Base-by-base conservation (phyloP, 2,329 filamentous ascomycete genomes). In the Didymella pomorum region DNA sequence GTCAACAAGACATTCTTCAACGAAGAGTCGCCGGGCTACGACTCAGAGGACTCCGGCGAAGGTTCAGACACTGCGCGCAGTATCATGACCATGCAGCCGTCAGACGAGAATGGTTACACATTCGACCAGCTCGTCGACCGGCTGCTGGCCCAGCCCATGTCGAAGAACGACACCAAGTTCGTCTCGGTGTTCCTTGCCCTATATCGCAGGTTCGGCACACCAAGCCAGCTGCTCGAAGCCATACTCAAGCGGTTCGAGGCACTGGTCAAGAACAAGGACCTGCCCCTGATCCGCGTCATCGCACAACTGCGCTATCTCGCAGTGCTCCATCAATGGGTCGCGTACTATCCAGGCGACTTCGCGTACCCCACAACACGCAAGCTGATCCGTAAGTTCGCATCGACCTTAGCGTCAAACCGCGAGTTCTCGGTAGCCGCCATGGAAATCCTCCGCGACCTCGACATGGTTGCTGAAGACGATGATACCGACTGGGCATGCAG, bases 151-250 rank as follows among this genome's bases (percentile, higher is more conserved):
- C 86, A 91, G 61, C 91, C 91, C 33, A 89, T 94, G 80, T 93
- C 91, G 26, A 93, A 92, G 71, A 85, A 89, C n/a, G 95, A 98
- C 72, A 84, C 86, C 57, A 97, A 97, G 76, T 99, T 97, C 72
- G 86, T 87, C 1, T 87, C 93, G 43, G 88, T 96, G 18, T 98
- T 98, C 70, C 82, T 98, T 28, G 97, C 94, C 64, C 82, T 98
- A 14, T 98, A 98, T 78, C 89, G 95, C 62, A 96, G 95, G 75
- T 98, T 99, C 73, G 90, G 92, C 4, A 87, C 93, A 2, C 95
- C 95, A 0, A 84, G 86, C 10, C 85, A 89, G 64, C 83, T 99
- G 4, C 87, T 98, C 51, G 85, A 88, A 39, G 88, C 91, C 8
- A 90, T 98, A 43, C 82, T 96, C 39, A 83, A 88, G 57, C 88